Evolutionary conservation across 805 yeast species (phyloP), one percentile per base, ranked within the genome.

Genomic region (Starmerella tilneyi): DNA sequence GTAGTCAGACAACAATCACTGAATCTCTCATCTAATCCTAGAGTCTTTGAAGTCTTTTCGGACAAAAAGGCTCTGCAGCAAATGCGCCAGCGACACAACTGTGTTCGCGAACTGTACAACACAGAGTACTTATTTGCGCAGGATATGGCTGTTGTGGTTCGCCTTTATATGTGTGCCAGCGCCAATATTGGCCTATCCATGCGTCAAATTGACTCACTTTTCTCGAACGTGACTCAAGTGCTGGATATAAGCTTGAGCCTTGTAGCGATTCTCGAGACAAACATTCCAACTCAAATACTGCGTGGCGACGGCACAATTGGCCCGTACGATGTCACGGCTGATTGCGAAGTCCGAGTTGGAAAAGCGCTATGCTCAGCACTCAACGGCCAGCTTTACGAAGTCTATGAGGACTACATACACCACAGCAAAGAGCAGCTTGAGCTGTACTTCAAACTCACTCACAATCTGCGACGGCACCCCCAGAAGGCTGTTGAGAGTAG

Each of bases 61-160:
- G n/a, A 24, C 21, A 21, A 37, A 22, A 26, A 27, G 21, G 21
- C 27, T 11, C 19, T 45, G 17, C 38, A 40, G 22, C 39, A 28
- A 8, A 41, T 50, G 42, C 29, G 50, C 8, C 30, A 27, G 12
- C 55, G 60, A 27, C 55, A 57, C 46, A 60, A 61, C 23, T 49
- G 61, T 13, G 56, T 65, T 26, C 55, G 63, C 9, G 71, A 67
- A 47, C 56, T 67, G 7, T 59, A 65, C 39, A 54, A 54, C 16
- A 63, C 70, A 11, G 72, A 67, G 45, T 47, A 56, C 13, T 52
- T 53, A n/a, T 67, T 63, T 45, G 57, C 64, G 9, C 56, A 56
- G 13, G 71, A 68, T 45, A 50, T 67, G 55, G 59, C 51, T 2
- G 65, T 65, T 3, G 55, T 63, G 6, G 59, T 59, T n/a, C 56